These are phyloP conservation scores for Coriaria nepalensis DNA, from an alignment of 306 rosid genomes.

Conservation along the genomic window DNA sequence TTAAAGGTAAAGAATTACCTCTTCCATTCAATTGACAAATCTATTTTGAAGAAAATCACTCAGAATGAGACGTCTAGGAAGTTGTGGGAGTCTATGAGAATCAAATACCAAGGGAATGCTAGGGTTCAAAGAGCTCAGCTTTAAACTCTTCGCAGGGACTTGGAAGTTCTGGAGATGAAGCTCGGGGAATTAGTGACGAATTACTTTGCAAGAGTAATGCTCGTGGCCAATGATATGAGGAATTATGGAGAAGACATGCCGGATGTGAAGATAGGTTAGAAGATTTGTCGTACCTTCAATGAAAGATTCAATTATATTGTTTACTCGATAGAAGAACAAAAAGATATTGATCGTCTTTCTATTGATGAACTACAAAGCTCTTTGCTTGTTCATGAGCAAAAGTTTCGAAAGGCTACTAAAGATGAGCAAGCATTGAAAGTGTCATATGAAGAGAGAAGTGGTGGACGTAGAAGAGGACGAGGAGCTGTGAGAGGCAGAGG, in stretches of 20 bases:
- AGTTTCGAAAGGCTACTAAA: no score
- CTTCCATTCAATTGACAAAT: no score
- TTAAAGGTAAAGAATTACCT: no score
- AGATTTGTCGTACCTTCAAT: background rate
- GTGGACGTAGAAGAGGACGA: no score
- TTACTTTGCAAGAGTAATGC: background rate
- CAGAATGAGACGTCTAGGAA: background rate
- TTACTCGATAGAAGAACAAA: background rate
- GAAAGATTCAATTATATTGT: background rate
- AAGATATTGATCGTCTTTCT: background rate
- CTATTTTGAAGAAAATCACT: background rate
- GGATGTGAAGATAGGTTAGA: background rate
- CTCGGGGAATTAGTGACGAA: background rate
- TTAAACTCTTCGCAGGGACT: no score
- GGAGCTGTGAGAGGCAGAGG: no score
- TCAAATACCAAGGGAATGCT: background rate
- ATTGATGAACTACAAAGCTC: background rate
- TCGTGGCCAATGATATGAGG: background rate
- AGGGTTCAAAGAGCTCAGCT: background rate
- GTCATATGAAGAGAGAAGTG: no score
- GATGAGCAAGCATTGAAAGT: no score
- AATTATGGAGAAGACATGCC: background rate
- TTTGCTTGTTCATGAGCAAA: background rate
- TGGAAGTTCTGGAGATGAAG: no score
- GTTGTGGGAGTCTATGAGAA: background rate